Percentiles rank a stretch among this genome's conserved stretches.
These are phyloP conservation scores for Excoecaria cochinchinensis DNA, from an alignment of 345 rosid genomes.

Conservation along the genomic window DNA sequence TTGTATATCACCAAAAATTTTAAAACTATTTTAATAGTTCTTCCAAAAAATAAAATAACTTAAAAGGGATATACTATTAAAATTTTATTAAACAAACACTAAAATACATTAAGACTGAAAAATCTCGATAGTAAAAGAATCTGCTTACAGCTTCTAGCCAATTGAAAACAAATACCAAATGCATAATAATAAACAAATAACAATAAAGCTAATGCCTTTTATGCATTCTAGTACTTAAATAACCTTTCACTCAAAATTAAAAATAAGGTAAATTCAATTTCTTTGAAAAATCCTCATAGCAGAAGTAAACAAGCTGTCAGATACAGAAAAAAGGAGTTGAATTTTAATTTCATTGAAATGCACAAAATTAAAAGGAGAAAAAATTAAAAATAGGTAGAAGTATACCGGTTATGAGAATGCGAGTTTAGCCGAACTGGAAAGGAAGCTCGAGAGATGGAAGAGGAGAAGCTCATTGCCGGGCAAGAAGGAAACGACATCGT, in stretches of 20 bases:
- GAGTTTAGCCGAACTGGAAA: slow-evolving; percentile 26
- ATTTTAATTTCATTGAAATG: slow-evolving; percentile 3
- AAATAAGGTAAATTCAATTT: not conserved
- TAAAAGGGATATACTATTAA: too few species aligned
- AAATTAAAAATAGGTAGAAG: not conserved
- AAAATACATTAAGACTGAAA: too few species aligned
- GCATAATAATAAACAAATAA: too few species aligned
- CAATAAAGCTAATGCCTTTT: too few species aligned
- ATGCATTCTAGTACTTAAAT: too few species aligned
- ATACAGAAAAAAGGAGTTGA: not conserved
- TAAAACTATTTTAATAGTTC: too few species aligned
- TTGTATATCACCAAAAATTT: too few species aligned
- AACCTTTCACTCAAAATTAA: not conserved
- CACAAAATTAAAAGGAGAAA: not conserved
- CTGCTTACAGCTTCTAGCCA: too few species aligned
- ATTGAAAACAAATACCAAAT: too few species aligned
- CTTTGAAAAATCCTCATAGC: not conserved
- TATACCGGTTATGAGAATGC: slow-evolving; percentile 25
- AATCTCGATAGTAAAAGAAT: too few species aligned
- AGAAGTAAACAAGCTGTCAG: not conserved
- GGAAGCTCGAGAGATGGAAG: slow-evolving; percentile 18
- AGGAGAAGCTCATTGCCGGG: slow-evolving; percentile 25
- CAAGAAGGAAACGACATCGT: slow-evolving; percentile 32
- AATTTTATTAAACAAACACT: too few species aligned
- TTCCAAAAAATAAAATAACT: too few species aligned